phyloP scores from a whole-genome alignment of 176 grass and related monocot genomes.

The Eragrostis nindensis region DNA sequence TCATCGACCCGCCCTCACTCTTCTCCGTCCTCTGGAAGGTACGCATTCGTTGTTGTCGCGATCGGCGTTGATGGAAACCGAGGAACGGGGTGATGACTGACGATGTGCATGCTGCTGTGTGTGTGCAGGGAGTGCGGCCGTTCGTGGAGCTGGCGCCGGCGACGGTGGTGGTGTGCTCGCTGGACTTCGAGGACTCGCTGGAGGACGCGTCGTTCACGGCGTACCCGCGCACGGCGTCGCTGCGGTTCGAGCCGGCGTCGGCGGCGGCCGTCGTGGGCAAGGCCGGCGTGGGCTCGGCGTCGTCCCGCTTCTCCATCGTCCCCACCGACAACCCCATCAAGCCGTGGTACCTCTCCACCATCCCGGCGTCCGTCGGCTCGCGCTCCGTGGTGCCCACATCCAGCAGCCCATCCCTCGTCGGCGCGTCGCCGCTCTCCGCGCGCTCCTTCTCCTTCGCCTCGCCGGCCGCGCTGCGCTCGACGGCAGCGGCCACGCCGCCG shows the following conservation, averaged over 20 bases:
- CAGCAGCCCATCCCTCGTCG: conserved; percentile 82
- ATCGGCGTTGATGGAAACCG: not conserved
- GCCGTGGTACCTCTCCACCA: conserved; percentile 97
- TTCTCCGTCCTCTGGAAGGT: conserved; percentile 99
- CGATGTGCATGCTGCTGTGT: not conserved
- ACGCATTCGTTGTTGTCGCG: not conserved
- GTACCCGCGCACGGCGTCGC: conserved; percentile 83
- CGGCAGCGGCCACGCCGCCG: not conserved
- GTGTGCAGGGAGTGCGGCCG: conserved; percentile 67
- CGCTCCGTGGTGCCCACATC: conserved; percentile 63
- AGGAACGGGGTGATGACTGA: not conserved
- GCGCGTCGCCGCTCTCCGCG: conserved; percentile 86
- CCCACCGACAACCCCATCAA: conserved; percentile 88
- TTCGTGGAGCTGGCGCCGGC: conserved; percentile 79
- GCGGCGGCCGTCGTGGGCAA: conserved; percentile 25
- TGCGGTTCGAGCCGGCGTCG: conserved; percentile 66
- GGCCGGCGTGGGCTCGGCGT: conserved; percentile 58
- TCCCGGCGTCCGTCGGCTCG: conserved; percentile 44
- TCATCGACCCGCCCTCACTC: conserved; percentile 91
- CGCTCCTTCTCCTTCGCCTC: conserved; percentile 99
- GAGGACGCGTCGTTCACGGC: conserved; percentile 81
- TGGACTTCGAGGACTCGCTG: conserved; percentile 94
- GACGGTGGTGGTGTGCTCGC: conserved; percentile 70
- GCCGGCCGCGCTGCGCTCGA: conserved; percentile 66
- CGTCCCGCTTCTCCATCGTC: conserved; percentile 90